These are phyloP conservation scores for Mortierella alpina DNA, from an alignment of 192 early-diverging fungal species.

Conservation along the genomic window DNA sequence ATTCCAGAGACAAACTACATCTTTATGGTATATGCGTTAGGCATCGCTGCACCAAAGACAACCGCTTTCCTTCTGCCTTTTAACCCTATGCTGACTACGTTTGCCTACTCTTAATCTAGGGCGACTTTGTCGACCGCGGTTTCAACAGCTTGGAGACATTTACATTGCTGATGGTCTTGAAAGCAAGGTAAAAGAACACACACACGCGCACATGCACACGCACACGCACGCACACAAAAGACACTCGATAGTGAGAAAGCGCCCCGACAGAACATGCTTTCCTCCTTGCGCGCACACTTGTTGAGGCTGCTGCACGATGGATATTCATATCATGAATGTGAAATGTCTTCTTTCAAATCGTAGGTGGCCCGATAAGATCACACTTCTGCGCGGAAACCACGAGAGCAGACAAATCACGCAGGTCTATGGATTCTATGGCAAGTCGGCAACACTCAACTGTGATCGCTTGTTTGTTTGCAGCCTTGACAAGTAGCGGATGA, in stretches of 20 bases:
- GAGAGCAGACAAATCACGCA: slow-evolving; percentile 98
- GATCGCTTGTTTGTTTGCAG: not conserved
- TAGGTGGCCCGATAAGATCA: slow-evolving; percentile 97
- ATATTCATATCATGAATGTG: not conserved
- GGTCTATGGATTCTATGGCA: slow-evolving; percentile 94
- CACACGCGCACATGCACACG: too few species aligned
- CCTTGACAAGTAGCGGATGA: not conserved
- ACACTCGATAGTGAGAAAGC: too few species aligned
- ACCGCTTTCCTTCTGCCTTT: not conserved
- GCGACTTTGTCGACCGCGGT: slow-evolving; percentile 99
- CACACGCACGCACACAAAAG: too few species aligned
- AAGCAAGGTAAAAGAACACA: slow-evolving; percentile 75
- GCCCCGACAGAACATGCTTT: too few species aligned
- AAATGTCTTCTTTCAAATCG: slow-evolving; percentile 9
- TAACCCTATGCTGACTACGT: not conserved
- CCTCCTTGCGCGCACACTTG: not conserved
- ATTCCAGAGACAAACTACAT: slow-evolving; percentile 95
- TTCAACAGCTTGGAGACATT: slow-evolving; percentile 98
- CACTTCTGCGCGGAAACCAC: slow-evolving; percentile 95
- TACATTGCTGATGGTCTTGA: slow-evolving; percentile 90
- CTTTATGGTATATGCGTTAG: slow-evolving; percentile 81
- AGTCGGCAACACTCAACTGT: not conserved
- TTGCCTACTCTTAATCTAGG: slow-evolving; percentile 58
- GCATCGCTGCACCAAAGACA: not conserved
- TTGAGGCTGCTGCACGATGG: not conserved